Base-by-base conservation (phyloP, 139 green algal genomes). In the Diplosphaera chodatii region DNA sequence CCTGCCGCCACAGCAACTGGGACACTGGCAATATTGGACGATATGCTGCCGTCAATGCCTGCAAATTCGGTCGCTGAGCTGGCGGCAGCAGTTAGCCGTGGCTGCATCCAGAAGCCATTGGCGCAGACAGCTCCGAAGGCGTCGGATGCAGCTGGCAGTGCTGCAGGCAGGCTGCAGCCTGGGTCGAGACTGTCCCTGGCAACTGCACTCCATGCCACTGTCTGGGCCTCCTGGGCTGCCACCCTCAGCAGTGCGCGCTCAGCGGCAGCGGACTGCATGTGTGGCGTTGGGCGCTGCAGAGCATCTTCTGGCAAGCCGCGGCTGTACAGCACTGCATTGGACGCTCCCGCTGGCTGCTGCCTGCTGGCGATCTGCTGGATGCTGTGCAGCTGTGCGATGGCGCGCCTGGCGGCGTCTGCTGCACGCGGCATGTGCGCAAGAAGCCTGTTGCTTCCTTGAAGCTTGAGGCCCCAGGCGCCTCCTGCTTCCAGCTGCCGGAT, bases 171-270 rank as follows among this genome's bases (percentile, higher is more conserved):
- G 3, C 25, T 10, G 13, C 16, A 4, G 16, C 18, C 48, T 10
- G 3, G 10, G 16, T 18, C 25, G 16, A 59, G 48, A 23, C 25
- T 18, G 18, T 59, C 48, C 3, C 3, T 18, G 3, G 48, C 13
- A 10, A 59, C 48, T 5, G 48, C 48, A 5, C 13, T n/a, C 48
- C 48, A 59, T 23, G 48, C 48, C 13, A 59, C 48, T 5, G 13
- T 32, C 1, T 15, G 34, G 1, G 33, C 13, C 59, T 79, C 74
- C 34, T 74, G 74, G 23, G 68, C 68, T 4, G 68, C 74, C 32
- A 79, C 74, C 1, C 69, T 63, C 34, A 71, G n/a, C 27, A 79
- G 55, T 22, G 28, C 74, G 1, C 32, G 64, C 1, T n/a, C 64
- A 22, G 40, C 72, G 48, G 64, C 40, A 8, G 22, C 41, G 10